Conservation (phyloP, 306 rosid genomes). For the Quercus rubra region DNA sequence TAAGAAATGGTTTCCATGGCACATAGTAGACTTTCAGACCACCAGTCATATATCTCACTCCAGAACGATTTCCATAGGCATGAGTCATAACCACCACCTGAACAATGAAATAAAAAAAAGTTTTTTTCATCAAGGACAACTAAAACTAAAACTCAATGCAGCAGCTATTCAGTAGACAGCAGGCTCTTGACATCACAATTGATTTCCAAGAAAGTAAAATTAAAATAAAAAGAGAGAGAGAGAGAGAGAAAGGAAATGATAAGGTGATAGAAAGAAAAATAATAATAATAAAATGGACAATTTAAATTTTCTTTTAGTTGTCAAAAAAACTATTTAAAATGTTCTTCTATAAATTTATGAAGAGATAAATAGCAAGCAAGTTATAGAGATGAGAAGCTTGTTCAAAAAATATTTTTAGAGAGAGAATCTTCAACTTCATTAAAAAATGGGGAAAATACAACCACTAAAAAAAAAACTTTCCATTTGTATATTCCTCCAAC, state of each 20-base stretch:
- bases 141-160: neutral
- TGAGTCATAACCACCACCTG: constrained; percentile 95
- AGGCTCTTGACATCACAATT: neutral
- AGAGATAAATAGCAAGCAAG: neutral
- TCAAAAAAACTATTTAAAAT: too few relatives aligned
- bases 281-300: neutral
- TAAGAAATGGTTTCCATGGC: constrained; percentile 82
- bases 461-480: too few relatives aligned
- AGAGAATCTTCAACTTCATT: too few relatives aligned
- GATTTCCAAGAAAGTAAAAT: neutral
- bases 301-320: neutral
- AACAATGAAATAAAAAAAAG: constrained; percentile 8
- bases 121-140: constrained; percentile 8
- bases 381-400: neutral
- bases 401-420: neutral
- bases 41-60: constrained; percentile 87
- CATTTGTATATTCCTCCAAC: too few relatives aligned
- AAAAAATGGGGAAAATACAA: too few relatives aligned
- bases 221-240: too few relatives aligned
- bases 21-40: constrained; percentile 86
- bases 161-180: neutral
- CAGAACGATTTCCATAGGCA: constrained; percentile 86
- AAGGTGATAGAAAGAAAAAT: neutral
- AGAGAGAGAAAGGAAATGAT: neutral
- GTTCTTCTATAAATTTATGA: neutral